Evolutionary conservation across 2,329 filamentous ascomycete species (phyloP).

Genomic region (Exophiala sp.): DNA sequence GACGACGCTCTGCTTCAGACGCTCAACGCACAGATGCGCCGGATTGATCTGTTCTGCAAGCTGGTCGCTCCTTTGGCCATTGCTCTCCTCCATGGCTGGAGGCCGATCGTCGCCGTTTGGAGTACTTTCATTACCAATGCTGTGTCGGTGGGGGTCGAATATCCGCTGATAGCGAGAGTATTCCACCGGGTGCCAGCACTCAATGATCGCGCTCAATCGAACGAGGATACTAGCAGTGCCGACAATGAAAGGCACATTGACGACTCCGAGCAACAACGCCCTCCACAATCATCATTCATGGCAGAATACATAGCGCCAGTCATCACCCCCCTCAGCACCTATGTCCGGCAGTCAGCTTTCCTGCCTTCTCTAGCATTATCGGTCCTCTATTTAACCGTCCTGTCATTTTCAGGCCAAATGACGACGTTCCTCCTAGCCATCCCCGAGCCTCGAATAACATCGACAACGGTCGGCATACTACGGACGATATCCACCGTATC

Average conservation of each 20-base stretch:
- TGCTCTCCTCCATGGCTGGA: slow-evolving; percentile 43
- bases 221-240: background rate
- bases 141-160: slow-evolving; percentile 37
- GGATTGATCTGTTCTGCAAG: slow-evolving; percentile 55
- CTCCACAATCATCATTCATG: slow-evolving; percentile 27
- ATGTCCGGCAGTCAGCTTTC: slow-evolving; percentile 36
- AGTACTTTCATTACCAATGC: slow-evolving; percentile 44
- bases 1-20: slow-evolving; percentile 30
- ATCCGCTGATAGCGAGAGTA: slow-evolving; percentile 38
- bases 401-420: slow-evolving; percentile 52
- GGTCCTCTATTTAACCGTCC: slow-evolving; percentile 50
- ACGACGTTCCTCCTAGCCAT: slow-evolving; percentile 50
- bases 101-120: slow-evolving; percentile 43
- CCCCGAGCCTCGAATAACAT: slow-evolving; percentile 39
- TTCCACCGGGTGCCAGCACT: slow-evolving; percentile 10
- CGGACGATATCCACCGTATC: slow-evolving; percentile 45
- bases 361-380: slow-evolving; percentile 46
- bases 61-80: slow-evolving; percentile 50
- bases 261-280: slow-evolving; percentile 7
- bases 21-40: slow-evolving; percentile 51
- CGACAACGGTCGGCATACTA: slow-evolving; percentile 44
- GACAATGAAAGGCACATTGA: background rate
- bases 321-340: slow-evolving; percentile 26
- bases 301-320: background rate
- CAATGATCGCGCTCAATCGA: background rate